These are phyloP conservation scores for Pinus tabuliformis DNA, from an alignment of 75 land plant genomes.

Conservation along the genomic window DNA sequence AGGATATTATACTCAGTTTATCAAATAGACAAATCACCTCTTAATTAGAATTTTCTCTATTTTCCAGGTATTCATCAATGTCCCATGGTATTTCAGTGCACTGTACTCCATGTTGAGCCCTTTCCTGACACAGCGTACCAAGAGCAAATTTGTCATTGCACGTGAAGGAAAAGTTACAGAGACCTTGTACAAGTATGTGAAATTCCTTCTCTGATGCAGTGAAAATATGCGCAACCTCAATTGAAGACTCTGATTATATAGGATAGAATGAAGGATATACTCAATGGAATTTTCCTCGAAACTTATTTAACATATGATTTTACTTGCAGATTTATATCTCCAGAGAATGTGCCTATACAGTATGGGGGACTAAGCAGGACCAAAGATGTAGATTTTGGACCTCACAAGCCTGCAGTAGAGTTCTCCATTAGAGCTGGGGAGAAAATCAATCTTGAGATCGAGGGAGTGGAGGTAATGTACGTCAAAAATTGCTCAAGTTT, in stretches of 20 bases:
- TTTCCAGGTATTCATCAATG: constrained; percentile 78
- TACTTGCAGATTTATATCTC: constrained; percentile 69
- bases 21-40: neutral
- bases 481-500: neutral
- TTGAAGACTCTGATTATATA: no score
- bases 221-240: no score
- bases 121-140: constrained; percentile 77
- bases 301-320: neutral
- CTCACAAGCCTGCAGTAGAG: constrained; percentile 68
- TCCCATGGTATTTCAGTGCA: constrained; percentile 90
- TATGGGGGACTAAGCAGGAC: constrained; percentile 86
- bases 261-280: no score
- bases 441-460: constrained; percentile 77
- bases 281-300: neutral
- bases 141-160: constrained; percentile 90
- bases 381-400: constrained; percentile 53
- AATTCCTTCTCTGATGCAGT: neutral
- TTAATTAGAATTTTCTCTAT: neutral
- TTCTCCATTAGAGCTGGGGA: constrained; percentile 75
- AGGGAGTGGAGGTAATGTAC: constrained; percentile 61
- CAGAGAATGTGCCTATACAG: constrained; percentile 80
- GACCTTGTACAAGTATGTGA: constrained; percentile 19
- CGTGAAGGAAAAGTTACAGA: constrained; percentile 69
- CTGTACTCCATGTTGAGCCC: constrained; percentile 81
- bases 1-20: no score